phyloP scores from a whole-genome alignment of 2,329 filamentous ascomycete species.

The Epichloe sylvatica region DNA sequence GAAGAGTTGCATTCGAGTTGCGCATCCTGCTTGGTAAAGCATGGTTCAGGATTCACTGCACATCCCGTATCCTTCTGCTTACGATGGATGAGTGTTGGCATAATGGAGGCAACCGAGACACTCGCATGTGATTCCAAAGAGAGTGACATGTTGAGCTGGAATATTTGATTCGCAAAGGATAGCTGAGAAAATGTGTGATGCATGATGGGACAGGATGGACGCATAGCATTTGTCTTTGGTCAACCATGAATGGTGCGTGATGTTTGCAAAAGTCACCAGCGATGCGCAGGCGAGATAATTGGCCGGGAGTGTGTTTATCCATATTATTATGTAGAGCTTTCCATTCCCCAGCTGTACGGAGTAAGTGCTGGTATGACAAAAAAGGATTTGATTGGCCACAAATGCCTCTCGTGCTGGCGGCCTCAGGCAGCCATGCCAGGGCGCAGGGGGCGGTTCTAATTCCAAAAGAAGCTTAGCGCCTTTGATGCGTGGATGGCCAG shows the following conservation, averaged over 20 bases:
- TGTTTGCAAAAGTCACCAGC: constrained; percentile 11
- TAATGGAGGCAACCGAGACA: not conserved
- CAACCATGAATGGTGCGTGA: not conserved
- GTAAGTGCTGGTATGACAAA: no score
- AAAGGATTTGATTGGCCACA: no score
- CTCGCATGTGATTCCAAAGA: not conserved
- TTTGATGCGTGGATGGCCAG: constrained; percentile 16
- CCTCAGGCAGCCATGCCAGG: constrained; percentile 15
- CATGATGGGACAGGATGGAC: not conserved
- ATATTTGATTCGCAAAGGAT: not conserved
- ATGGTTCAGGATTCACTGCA: not conserved
- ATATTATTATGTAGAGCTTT: no score
- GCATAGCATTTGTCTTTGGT: not conserved
- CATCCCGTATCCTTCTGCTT: not conserved
- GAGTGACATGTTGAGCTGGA: not conserved
- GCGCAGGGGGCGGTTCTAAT: constrained; percentile 8
- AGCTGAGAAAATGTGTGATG: not conserved
- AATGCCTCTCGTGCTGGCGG: not conserved
- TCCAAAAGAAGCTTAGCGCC: constrained; percentile 21
- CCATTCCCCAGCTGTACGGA: no score
- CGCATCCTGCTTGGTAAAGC: not conserved
- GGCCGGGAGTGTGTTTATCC: not conserved
- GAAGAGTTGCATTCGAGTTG: not conserved
- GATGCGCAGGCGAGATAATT: constrained; percentile 3
- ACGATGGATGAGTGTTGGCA: not conserved